A percentile compares a stretch with the other conserved stretches of the same genome.
Conservation (phyloP, 768 basidiomycete species). For the Mycena latifolia region DNA sequence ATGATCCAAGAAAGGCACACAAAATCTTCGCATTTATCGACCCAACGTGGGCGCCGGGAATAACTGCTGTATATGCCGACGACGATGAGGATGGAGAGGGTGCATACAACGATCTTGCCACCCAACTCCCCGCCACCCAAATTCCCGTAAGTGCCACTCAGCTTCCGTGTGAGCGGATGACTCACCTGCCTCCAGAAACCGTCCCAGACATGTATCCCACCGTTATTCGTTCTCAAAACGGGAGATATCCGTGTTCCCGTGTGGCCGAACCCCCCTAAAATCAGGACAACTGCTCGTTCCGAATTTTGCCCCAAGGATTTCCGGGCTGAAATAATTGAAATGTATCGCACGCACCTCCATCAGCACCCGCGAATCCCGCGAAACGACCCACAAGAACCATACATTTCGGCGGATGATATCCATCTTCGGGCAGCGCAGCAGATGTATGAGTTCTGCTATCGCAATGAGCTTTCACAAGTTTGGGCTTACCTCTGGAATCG, state of each 20-base stretch:
- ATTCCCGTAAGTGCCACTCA: too few species aligned
- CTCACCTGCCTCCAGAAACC: background rate
- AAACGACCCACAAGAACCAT: conserved; percentile 13
- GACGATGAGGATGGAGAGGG: background rate
- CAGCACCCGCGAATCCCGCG: conserved; percentile 36
- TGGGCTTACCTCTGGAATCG: too few species aligned
- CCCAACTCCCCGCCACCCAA: background rate
- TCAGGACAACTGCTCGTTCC: conserved; percentile 6
- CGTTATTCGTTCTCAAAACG: conserved; percentile 28
- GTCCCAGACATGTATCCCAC: conserved; percentile 33
- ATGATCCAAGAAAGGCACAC: conserved; percentile 34
- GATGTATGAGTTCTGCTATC: too few species aligned
- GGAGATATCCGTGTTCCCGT: conserved; percentile 28
- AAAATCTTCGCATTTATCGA: conserved; percentile 38
- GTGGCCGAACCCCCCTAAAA: conserved; percentile 34
- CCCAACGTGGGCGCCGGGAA: conserved; percentile 40
- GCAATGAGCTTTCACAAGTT: too few species aligned
- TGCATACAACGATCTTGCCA: background rate
- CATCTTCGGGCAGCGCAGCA: too few species aligned
- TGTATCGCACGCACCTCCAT: conserved; percentile 36
- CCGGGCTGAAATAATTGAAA: conserved; percentile 26
- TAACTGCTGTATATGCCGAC: conserved; percentile 29
- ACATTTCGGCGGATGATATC: too few species aligned
- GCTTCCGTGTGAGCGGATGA: too few species aligned
- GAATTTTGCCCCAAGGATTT: conserved; percentile 35